Conservation (phyloP, 352 stramenopile genomes). For the Phytophthora pinifolia region DNA sequence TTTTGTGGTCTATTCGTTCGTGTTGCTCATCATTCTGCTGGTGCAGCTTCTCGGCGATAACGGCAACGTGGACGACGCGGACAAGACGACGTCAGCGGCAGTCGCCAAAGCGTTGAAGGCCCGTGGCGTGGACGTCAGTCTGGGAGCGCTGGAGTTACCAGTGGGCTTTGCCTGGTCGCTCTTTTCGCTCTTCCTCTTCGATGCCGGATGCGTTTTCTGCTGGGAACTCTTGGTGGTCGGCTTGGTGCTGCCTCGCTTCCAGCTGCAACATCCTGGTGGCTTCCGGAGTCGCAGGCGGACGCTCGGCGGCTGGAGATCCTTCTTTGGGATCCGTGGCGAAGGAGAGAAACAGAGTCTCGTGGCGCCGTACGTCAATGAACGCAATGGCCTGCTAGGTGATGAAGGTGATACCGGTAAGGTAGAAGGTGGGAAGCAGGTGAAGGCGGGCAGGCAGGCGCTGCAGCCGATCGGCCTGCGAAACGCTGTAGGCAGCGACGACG, state of each 20-base stretch:
- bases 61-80: constrained; percentile 50
- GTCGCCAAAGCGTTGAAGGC: constrained; percentile 27
- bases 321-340: constrained; percentile 21
- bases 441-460: constrained; percentile 13
- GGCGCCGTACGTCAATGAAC: constrained; percentile 48
- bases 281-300: constrained; percentile 16
- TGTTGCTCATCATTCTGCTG: constrained; percentile 54
- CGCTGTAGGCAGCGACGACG: constrained; percentile 23
- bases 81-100: constrained; percentile 43
- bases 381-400: constrained; percentile 44
- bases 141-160: constrained; percentile 55
- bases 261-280: constrained; percentile 36
- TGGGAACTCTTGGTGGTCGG: constrained; percentile 69
- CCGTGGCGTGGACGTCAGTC: constrained; percentile 54
- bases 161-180: constrained; percentile 57
- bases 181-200: constrained; percentile 71
- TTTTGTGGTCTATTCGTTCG: constrained; percentile 52
- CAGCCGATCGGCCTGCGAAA: constrained; percentile 15
- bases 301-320: constrained; percentile 18
- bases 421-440: constrained; percentile 15
- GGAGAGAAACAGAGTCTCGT: constrained; percentile 43
- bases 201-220: constrained; percentile 48
- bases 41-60: constrained; percentile 73
- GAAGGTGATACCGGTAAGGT: constrained; percentile 5
- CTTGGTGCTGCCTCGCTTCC: constrained; percentile 49